phyloP scores from a whole-genome alignment of 2,329 filamentous ascomycete genomes.

The Cercospora sesami region DNA sequence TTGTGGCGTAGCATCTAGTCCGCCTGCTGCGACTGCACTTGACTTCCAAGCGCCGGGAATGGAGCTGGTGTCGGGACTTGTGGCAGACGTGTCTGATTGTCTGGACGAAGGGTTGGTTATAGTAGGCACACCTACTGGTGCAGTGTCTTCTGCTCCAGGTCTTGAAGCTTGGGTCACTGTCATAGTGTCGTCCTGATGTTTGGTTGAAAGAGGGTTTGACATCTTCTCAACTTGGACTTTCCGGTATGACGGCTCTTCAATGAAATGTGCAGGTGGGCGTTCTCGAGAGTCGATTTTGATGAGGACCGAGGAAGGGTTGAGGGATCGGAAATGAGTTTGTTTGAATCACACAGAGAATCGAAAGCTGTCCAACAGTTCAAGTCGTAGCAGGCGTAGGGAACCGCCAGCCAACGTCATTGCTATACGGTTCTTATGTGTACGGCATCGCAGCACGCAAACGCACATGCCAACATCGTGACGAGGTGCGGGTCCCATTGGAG shows the following conservation, averaged over 20 bases:
- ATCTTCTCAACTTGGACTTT: neutral
- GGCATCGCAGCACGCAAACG: neutral
- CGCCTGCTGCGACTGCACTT: neutral
- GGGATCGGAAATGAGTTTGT: neutral
- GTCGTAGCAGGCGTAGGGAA: neutral
- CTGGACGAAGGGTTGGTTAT: neutral
- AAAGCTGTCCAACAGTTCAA: neutral
- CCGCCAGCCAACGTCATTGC: slow-evolving; percentile 1
- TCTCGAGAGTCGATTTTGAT: neutral
- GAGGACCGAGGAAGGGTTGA: neutral
- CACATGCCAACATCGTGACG: neutral
- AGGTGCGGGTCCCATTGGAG: neutral
- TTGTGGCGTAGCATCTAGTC: neutral
- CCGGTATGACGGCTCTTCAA: neutral
- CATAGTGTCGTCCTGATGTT: slow-evolving; percentile 17
- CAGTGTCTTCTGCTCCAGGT: slow-evolving; percentile 8
- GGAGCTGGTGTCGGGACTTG: neutral
- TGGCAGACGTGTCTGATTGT: slow-evolving; percentile 5
- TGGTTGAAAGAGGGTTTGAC: slow-evolving; percentile 8
- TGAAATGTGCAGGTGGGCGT: neutral
- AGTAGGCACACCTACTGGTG: slow-evolving; percentile 11
- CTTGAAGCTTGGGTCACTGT: slow-evolving; percentile 10
- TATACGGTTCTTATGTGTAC: neutral
- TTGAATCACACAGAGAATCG: neutral
- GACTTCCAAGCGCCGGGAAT: neutral